These are phyloP conservation scores for Psophocarpus tetragonolobus DNA, from an alignment of 306 rosid genomes.

Conservation along the genomic window DNA sequence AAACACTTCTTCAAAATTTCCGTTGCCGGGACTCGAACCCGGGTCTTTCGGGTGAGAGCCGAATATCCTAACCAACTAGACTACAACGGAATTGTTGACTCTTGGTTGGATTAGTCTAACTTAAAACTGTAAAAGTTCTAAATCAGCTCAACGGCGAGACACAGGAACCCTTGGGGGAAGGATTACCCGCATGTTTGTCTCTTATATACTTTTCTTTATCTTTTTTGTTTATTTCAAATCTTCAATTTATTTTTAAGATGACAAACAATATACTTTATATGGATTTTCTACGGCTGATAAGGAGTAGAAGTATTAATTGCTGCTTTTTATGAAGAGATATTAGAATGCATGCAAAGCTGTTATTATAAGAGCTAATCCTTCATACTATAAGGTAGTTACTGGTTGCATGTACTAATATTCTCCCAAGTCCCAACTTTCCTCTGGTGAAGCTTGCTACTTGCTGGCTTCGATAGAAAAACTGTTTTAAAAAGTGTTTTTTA, in stretches of 20 bases:
- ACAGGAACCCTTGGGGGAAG: background rate
- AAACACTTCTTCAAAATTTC: too few relatives aligned
- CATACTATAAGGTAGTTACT: background rate
- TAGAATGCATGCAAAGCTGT: background rate
- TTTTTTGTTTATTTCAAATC: background rate
- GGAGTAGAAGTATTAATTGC: background rate
- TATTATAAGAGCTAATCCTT: background rate
- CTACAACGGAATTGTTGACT: slow-evolving; percentile 46
- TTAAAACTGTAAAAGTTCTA: too few relatives aligned
- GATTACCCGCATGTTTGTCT: background rate
- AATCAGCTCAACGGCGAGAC: background rate
- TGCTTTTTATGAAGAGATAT: background rate
- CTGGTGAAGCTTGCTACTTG: background rate
- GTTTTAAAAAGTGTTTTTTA: too few relatives aligned
- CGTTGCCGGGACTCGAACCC: slow-evolving; percentile 66
- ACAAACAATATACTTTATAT: background rate
- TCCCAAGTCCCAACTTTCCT: background rate
- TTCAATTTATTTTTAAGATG: background rate
- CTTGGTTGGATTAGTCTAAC: too few relatives aligned
- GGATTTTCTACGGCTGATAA: background rate
- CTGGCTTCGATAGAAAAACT: too few relatives aligned
- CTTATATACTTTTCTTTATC: background rate
- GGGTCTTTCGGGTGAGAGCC: slow-evolving; percentile 54
- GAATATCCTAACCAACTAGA: slow-evolving; percentile 53
- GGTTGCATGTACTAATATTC: background rate